phyloP scores from a whole-genome alignment of 2,329 filamentous ascomycete genomes.

The Exserohilum turcica region DNA sequence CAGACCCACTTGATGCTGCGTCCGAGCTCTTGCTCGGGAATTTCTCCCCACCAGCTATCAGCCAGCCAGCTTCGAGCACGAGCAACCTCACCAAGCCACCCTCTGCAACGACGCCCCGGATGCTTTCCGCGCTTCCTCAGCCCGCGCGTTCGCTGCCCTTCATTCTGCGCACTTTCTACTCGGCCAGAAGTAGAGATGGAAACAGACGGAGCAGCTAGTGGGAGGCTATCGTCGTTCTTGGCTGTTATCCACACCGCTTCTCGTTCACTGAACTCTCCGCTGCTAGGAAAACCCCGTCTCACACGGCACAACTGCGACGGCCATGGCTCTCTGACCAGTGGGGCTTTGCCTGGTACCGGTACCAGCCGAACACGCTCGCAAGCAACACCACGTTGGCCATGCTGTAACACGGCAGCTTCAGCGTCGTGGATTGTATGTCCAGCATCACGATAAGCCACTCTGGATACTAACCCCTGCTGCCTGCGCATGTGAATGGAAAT shows the following conservation, averaged over 20 bases:
- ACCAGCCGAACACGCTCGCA: too few species aligned
- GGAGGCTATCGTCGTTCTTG: neutral
- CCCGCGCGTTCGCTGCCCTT: conserved; percentile 42
- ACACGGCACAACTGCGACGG: neutral
- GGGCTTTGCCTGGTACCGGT: too few species aligned
- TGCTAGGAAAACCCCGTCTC: neutral
- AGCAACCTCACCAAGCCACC: neutral
- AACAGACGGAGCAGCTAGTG: neutral
- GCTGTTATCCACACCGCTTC: neutral
- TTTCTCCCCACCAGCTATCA: conserved; percentile 8
- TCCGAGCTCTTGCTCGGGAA: conserved; percentile 3
- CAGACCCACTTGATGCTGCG: conserved; percentile 2
- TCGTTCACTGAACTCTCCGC: neutral
- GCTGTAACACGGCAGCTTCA: too few species aligned
- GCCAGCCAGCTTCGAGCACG: conserved; percentile 3
- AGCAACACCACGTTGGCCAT: too few species aligned
- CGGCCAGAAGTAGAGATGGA: neutral
- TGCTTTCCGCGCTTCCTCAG: neutral
- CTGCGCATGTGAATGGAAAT: too few species aligned
- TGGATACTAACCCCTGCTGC: too few species aligned
- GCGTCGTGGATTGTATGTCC: too few species aligned
- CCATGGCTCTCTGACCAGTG: too few species aligned
- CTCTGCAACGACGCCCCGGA: neutral
- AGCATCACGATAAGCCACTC: too few species aligned
- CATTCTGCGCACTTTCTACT: conserved; percentile 36